Evolutionary conservation across 345 rosid genomes (phyloP), one percentile per base, ranked within the genome.

Genomic region (Aquilaria yunnanensis): DNA sequence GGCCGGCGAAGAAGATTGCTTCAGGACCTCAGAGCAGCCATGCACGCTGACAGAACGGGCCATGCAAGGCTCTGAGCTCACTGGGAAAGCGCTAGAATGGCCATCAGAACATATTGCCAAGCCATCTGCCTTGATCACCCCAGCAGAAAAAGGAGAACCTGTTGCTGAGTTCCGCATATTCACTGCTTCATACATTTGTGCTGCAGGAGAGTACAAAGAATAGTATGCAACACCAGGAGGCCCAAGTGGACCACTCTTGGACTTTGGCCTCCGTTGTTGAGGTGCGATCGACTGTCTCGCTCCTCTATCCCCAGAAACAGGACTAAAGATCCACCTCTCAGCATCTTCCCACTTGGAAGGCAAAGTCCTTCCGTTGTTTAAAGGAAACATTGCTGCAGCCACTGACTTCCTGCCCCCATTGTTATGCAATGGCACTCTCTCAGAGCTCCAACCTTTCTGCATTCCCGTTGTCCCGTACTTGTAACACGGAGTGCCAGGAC

Each of bases 341-440:
- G 99, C 99, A 70, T 94, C 99, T 78, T 94, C 99, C 99, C 99
- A 94, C 52, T 94, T 94, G 0, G 97, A 94, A 46, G 99, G 99
- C 75, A 94, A 75, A 11, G 92, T 80, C 77, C 85, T 83, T 51
- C 95, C 96, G 61, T 84, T 87, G 73, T 80, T 84, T 31, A 76
- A 71, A 58, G 95, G 89, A 68, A 82, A 72, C 52, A 86, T 60
- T 8, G 79, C 78, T 57, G 78, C 80, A 63, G 78, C 80, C 14
- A 58, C 70, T 51, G 83, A 88, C 59, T 80, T 80, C 81, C 89
- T 87, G 57, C 77, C 86, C 14, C 82, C 81, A 51, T 56, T 68
- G 51, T 75, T 67, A 58, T 84, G 87, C 76, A 71, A 66, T 2
- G 99, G 81, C 49, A 94, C 95, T 54, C 97, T 73, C 72, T 94